Conservation (phyloP, 331 rosid genomes). For the Prunus yedoensis region DNA sequence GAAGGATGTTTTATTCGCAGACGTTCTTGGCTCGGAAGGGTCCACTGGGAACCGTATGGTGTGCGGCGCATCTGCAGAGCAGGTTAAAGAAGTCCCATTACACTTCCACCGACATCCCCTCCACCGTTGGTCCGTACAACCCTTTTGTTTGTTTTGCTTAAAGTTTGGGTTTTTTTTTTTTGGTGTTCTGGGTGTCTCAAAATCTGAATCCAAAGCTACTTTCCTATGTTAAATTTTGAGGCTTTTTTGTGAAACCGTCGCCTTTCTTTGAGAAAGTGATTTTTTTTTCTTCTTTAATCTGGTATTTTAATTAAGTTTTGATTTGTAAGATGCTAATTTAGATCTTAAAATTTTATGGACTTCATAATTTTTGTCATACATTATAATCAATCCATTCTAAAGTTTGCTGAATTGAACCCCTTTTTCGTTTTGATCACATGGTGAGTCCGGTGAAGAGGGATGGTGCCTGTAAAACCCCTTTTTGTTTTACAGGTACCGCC, state of each 20-base stretch:
- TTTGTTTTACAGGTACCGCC: too few relatives aligned
- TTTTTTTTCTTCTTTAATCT: not conserved
- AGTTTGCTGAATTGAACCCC: too few relatives aligned
- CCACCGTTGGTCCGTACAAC: slow-evolving; percentile 60
- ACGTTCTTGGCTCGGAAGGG: slow-evolving; percentile 84
- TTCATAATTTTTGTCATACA: too few relatives aligned
- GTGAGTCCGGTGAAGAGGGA: too few relatives aligned
- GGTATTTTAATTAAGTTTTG: not conserved
- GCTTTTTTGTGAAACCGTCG: not conserved
- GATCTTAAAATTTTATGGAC: too few relatives aligned
- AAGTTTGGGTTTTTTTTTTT: not conserved
- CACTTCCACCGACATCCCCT: slow-evolving; percentile 55
- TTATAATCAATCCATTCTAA: too few relatives aligned
- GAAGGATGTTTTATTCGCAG: slow-evolving; percentile 78
- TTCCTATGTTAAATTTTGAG: not conserved
- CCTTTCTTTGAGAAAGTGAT: not conserved
- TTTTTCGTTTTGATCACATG: too few relatives aligned
- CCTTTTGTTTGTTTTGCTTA: not conserved
- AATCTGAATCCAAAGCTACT: not conserved
- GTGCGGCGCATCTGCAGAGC: slow-evolving; percentile 85
- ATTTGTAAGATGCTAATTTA: not conserved
- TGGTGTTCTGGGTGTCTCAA: not conserved
- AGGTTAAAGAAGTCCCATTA: slow-evolving; percentile 81
- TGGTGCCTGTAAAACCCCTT: too few relatives aligned
- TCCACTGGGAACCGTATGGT: slow-evolving; percentile 89